Evolutionary conservation across 2,329 filamentous ascomycete species (phyloP), one percentile per base, ranked within the genome.

Genomic region (Colletotrichum melonis): DNA sequence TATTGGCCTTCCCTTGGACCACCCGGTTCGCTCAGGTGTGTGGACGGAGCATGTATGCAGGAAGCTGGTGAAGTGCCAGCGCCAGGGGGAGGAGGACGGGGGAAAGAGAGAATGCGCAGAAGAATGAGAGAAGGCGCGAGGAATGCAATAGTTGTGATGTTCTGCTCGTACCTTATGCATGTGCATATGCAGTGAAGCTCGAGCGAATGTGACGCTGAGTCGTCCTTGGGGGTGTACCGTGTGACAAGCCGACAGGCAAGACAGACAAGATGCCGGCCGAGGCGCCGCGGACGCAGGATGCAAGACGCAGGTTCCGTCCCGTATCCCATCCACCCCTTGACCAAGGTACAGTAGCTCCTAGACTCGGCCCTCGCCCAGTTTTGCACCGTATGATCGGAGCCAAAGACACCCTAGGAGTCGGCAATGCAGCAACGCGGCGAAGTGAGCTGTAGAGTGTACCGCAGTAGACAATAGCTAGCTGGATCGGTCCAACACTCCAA

Each of bases 21-120:
- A 16, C 38, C 42, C 19, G 6, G 32, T 35, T 35, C 42, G 42
- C 19, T n/a, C 42, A 60, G n/a, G 35, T 58, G 28, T 32, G 28
- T 35, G 28, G 16, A 14, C 28, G 22, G 8, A n/a, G 22, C 24
- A 46, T 46, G 6, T 46, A n/a, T 26, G 11, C 24, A 46, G 22
- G 35, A 28, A 46, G 35, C 11, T 30, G 35, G 35, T 32, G 32
- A 26, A 28, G 57, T 32, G 32, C 42, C 42, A 49, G 32, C 30
- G 38, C 32, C 32, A 30, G 56, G 63, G 30, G 70, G 70, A 32
- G 30, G 56, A 28, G 32, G 35, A 63, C 42, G 42, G 42, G 42
- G 49, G 26, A 70, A 58, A 65, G 60, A 70, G 66, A 59, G 59
- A 69, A 73, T 62, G 67, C 32, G 70, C 64, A 35, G 70, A 73